Base-by-base conservation (phyloP, 331 rosid genomes). In the Acacia pycnantha region DNA sequence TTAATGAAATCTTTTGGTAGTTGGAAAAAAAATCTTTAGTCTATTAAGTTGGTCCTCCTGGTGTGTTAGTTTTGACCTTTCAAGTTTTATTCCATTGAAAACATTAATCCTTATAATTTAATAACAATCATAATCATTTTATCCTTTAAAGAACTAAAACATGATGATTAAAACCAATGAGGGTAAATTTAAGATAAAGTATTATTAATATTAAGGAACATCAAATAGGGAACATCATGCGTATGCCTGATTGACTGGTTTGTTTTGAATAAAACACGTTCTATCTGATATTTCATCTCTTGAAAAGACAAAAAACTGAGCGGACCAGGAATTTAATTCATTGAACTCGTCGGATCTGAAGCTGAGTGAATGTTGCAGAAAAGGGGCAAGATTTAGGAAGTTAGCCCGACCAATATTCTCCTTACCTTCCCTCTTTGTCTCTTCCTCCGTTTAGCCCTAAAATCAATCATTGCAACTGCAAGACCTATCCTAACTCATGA, bases 391-490 rank as follows among this genome's bases (percentile, higher is more conserved):
- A 24, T 11, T 9, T 58, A 6, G 58, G 24, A 51, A 51, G 58
- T 2, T 6, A 6, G 26, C 64, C 15, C 15, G 65, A 61, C 8
- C 67, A 24, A 40, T 27, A 13, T 27, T 53, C 56, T 37, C 14
- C 27, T 64, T 7, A n/a, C 76, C 56, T 3, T 58, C 41, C 22
- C 11, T 7, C 48, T 43, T 2, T 54, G 62, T 21, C 62, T 21
- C 62, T 51, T 33, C 47, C 43, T 21, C 41, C 27, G 3, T 14
- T 8, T 15, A 8, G 11, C 74, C 73, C 46, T 7, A 33, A 33
- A 76, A 72, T 70, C 82, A 62, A 62, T 70, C 82, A 70, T 70
- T 6, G 41, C 9, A 37, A 37, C 41, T 33, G 3, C 67, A 70
- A 15, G 56, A 41, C 53, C 12, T 37, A 37, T 51, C 18, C 33